Base-by-base conservation (phyloP, 179 eudicot species). In the Silene coronaria region DNA sequence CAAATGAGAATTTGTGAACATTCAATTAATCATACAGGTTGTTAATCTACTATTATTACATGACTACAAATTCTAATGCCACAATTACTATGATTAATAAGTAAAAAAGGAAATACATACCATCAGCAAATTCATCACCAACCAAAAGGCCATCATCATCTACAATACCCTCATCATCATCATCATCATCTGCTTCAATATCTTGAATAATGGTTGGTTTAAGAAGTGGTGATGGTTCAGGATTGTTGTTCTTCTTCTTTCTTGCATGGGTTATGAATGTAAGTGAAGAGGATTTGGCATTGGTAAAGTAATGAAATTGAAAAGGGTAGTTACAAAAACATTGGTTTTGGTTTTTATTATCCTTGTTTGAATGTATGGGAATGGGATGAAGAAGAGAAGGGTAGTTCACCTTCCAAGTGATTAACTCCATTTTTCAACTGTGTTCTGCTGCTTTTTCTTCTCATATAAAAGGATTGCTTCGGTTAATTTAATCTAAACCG, bases 81-180 rank as follows among this genome's bases (percentile, higher is more conserved):
- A 34, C 38, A 34, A 34, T 34, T 34, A 34, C 6, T 1, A 34
- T 5, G 38, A 65, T 16, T 65, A 65, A 65, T 6, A 28, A 65
- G 32, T 6, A 28, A 65, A 0, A 5, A 24, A 2, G 46, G 60
- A 58, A 32, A 69, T 55, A n/a, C 7, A 73, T 82, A 88, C 88
- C 92, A 70, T 85, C 88, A 22, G 76, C 86, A 51, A 86, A 80
- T 8, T 89, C 92, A 70, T 87, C 89, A 77, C 80, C 86, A 66
- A 81, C 60, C 75, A 86, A 7, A 62, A 86, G 71, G 10, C 72
- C 85, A 17, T 81, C 89, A 21, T 81, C 87, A 11, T 23, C 36
- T 1, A 2, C 36, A 22, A 82, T 85, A 32, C 77, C 83, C 28
- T 59, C 79, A 16, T 58, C 73, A 32, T 69, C 72, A 12, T 85